phyloP scores from a whole-genome alignment of 768 basidiomycete genomes.

The Russula vinacea region DNA sequence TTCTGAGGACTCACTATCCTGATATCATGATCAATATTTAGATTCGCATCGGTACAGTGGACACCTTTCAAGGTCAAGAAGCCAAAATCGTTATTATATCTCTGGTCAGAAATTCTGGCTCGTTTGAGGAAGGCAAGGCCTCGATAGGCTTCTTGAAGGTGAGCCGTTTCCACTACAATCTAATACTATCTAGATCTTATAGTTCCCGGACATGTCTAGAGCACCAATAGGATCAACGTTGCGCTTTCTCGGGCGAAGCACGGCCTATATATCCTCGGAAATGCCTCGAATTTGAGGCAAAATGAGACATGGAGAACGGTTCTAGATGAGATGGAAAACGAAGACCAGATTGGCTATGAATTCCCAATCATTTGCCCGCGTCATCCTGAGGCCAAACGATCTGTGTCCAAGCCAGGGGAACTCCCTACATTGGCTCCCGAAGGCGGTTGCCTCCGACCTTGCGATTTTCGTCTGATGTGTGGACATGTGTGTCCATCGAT shows the following conservation, averaged over 20 bases:
- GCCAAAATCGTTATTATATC: slow-evolving; percentile 71
- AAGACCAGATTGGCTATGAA: slow-evolving; percentile 33
- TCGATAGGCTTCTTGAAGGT: slow-evolving; percentile 76
- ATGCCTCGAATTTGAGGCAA: slow-evolving; percentile 51
- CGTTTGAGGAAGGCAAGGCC: slow-evolving; percentile 37
- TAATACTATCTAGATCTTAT: slow-evolving; percentile 35
- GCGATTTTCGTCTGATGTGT: slow-evolving; percentile 33
- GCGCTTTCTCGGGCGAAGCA: slow-evolving; percentile 72
- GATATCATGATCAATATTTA: slow-evolving; percentile 31
- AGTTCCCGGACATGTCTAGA: slow-evolving; percentile 32
- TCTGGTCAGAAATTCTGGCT: slow-evolving; percentile 67
- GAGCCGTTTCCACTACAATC: slow-evolving; percentile 5
- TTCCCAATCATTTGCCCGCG: slow-evolving; percentile 27
- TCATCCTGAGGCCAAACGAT: slow-evolving; percentile 10
- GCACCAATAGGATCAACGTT: slow-evolving; percentile 43
- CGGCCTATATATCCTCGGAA: slow-evolving; percentile 71
- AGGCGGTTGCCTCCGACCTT: slow-evolving; percentile 38
- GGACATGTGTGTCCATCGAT: slow-evolving; percentile 37
- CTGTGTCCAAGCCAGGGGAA: slow-evolving; percentile 23
- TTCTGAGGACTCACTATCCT: neutral
- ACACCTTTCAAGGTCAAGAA: slow-evolving; percentile 78
- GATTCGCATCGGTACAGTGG: slow-evolving; percentile 70
- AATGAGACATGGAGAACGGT: slow-evolving; percentile 58
- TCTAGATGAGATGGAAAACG: slow-evolving; percentile 52
- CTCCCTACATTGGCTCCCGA: slow-evolving; percentile 21